These are phyloP conservation scores for Naegleria lovaniensis DNA, from an alignment of 208 protist genomes.

Conservation along the genomic window DNA sequence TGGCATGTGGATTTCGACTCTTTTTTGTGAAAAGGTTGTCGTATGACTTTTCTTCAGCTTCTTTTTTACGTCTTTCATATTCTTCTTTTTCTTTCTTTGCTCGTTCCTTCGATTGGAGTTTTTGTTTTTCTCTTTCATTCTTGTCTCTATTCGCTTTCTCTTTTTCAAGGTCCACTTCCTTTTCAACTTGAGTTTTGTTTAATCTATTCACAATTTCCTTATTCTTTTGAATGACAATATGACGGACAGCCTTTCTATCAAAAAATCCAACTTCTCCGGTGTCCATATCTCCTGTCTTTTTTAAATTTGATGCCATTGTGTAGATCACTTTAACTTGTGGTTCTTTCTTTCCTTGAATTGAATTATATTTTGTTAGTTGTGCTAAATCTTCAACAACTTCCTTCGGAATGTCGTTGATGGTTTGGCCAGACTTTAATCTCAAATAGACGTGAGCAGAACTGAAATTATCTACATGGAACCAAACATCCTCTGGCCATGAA, in stretches of 20 bases:
- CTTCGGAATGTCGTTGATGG: conserved; percentile 75
- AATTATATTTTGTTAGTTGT: conserved; percentile 94
- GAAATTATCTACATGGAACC: conserved; percentile 96
- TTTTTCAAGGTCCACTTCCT: conserved; percentile 43
- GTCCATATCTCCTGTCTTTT: conserved; percentile 90
- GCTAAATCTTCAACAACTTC: conserved; percentile 89
- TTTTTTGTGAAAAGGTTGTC: neutral
- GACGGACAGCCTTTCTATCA: conserved; percentile 71
- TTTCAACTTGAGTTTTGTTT: conserved; percentile 83
- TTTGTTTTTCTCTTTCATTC: neutral
- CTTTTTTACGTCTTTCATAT: neutral
- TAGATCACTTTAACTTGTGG: conserved; percentile 83
- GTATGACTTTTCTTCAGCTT: neutral
- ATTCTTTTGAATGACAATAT: conserved; percentile 70
- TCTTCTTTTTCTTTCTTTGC: neutral
- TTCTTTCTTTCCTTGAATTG: conserved; percentile 88
- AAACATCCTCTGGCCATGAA: conserved; percentile 93
- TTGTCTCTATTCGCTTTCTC: neutral
- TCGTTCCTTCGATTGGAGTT: neutral
- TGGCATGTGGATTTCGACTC: neutral
- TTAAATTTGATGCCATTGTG: conserved; percentile 92
- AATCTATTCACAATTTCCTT: conserved; percentile 74
- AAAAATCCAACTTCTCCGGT: conserved; percentile 86
- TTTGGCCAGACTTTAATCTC: conserved; percentile 56
- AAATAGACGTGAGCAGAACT: conserved; percentile 97